Evolutionary conservation across 805 yeast genomes (phyloP).

Genomic region (Teunomyces stri): DNA sequence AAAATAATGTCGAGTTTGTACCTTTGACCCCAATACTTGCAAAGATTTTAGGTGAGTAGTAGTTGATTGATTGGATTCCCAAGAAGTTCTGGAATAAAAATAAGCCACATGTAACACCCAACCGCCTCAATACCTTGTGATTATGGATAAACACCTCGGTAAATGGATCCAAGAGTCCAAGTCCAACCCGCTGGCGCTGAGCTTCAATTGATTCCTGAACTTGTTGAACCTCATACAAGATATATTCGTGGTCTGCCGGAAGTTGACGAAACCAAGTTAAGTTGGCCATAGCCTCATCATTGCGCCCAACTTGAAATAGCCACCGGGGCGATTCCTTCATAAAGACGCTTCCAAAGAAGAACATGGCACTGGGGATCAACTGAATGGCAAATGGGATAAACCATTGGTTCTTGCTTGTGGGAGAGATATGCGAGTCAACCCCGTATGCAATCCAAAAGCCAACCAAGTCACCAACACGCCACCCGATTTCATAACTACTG

Average conservation of each 20-base stretch:
- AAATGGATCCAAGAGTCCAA: conserved; percentile 35
- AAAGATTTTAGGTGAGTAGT: conserved; percentile 37
- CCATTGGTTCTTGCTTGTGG: conserved; percentile 31
- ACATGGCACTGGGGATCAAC: conserved; percentile 35
- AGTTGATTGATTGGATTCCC: conserved; percentile 40
- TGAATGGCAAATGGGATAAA: conserved; percentile 40
- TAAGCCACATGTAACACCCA: conserved; percentile 30
- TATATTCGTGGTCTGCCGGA: conserved; percentile 33
- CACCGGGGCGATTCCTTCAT: conserved; percentile 39
- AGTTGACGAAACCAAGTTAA: conserved; percentile 35
- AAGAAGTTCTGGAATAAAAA: conserved; percentile 38
- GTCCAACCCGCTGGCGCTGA: conserved; percentile 28
- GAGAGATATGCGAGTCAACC: conserved; percentile 24
- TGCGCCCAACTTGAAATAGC: conserved; percentile 28
- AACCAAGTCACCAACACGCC: conserved; percentile 39
- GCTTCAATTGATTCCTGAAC: conserved; percentile 31
- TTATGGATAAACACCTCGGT: conserved; percentile 28
- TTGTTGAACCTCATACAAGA: conserved; percentile 35
- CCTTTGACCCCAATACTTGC: conserved; percentile 37
- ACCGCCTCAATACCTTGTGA: conserved; percentile 24
- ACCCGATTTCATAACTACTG: conserved; percentile 34
- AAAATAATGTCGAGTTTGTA: conserved; percentile 34
- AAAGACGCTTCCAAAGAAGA: conserved; percentile 28
- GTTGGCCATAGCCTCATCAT: conserved; percentile 33
- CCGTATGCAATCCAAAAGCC: conserved; percentile 40